phyloP scores from a whole-genome alignment of 352 stramenopile species.

The Phytophthora capsici region DNA sequence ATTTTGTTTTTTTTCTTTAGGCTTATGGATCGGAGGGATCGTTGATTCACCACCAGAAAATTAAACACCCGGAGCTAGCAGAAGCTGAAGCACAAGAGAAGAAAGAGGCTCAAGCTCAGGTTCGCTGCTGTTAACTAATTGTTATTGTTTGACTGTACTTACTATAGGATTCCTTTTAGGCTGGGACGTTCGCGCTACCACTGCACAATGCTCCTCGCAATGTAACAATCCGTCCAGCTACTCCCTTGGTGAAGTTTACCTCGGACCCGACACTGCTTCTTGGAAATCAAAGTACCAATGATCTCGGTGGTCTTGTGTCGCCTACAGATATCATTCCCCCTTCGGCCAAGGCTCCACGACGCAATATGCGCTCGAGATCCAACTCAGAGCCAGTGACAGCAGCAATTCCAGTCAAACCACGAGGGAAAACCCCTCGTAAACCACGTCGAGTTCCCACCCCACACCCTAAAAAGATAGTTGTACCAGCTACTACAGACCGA shows the following conservation, averaged over 20 bases:
- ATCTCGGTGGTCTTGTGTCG: background rate
- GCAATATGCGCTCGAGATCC: slow-evolving; percentile 62
- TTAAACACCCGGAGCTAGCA: slow-evolving; percentile 70
- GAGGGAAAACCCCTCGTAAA: slow-evolving; percentile 38
- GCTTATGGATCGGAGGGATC: slow-evolving; percentile 85
- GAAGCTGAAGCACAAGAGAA: slow-evolving; percentile 38
- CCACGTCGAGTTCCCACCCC: slow-evolving; percentile 42
- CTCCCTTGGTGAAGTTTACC: slow-evolving; percentile 30
- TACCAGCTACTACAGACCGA: slow-evolving; percentile 16
- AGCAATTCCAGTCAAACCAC: slow-evolving; percentile 1
- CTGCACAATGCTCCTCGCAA: slow-evolving; percentile 51
- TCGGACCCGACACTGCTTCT: slow-evolving; percentile 11
- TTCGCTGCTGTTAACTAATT: slow-evolving; percentile 5
- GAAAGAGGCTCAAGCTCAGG: slow-evolving; percentile 43
- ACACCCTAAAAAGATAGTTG: slow-evolving; percentile 30
- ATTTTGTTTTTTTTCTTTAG: slow-evolving; percentile 34
- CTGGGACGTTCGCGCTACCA: slow-evolving; percentile 54
- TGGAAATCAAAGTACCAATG: slow-evolving; percentile 14
- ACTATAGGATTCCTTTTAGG: slow-evolving; percentile 13
- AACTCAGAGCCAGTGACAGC: slow-evolving; percentile 76
- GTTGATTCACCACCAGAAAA: slow-evolving; percentile 77
- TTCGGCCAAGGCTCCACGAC: slow-evolving; percentile 37
- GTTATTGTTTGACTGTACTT: background rate
- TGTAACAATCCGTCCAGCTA: slow-evolving; percentile 69
- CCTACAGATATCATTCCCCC: slow-evolving; percentile 21